Base-by-base conservation (phyloP, 2,329 filamentous ascomycete genomes). In the Colletotrichum sp. region DNA sequence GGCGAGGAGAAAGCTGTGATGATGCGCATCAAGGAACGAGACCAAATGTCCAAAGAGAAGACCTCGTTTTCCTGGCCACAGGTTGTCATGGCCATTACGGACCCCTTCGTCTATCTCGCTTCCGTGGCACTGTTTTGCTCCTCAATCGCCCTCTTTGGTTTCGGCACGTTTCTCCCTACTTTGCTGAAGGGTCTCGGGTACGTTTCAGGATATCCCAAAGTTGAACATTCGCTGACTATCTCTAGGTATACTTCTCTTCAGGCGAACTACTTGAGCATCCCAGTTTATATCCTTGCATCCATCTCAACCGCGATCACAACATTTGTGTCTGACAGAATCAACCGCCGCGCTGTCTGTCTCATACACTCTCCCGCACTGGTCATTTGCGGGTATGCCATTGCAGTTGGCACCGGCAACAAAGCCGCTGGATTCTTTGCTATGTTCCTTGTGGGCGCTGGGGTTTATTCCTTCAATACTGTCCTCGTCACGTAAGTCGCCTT, bases 1-100 rank as follows among this genome's bases (percentile, higher is more conserved):
- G 78, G 83, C 1, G 81, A 86, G 1, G 86, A 90, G 71, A 85
- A 80, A 15, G 70, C 75, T 0, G 82, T 82, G 3, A 81, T 86
- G 78, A 30, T 69, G 0, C 64, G 79, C 0, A 80, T 81, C 4
- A 81, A 83, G 69, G 63, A 79, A 80, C 81, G 34, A 79, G 80
- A 52, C 28, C 66, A 18, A 78, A 80, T 13, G 81, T 82, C 66
- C 77, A 78, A 77, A 82, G 83, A 34, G 78, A 80, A 34, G 80
- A 83, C 10, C 44, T 52, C 26, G 78, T 80, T 32, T 80, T 83
- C 55, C 39, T 77, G 79, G 79, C 78, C 79, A 32, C 82, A 78
- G 68, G 77, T 80, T 15, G 79, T 77, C 26, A 77, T 82, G 44
- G 82, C 81, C 4, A 75, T 82, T 16, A 81, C 77, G 9, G 82